Evolutionary conservation across 202 grass and related monocot species (phyloP).

Genomic region (Elaeis oleifera): DNA sequence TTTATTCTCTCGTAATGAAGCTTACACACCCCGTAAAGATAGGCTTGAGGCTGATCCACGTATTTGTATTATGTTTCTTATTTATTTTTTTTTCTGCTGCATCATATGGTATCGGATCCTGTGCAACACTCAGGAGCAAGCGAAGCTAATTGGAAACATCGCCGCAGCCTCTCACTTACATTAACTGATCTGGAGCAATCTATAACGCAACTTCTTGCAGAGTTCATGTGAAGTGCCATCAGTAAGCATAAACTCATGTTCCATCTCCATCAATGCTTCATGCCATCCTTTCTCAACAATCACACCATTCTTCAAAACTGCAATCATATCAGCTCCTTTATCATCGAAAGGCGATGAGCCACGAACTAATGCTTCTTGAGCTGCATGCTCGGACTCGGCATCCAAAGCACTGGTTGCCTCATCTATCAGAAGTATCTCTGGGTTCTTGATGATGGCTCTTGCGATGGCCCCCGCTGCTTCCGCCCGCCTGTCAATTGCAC

Average conservation of each 20-base stretch:
- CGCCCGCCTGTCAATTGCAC: slow-evolving; percentile 75
- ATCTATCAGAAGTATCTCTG: slow-evolving; percentile 70
- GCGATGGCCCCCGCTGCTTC: slow-evolving; percentile 74
- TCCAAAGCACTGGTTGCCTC: slow-evolving; percentile 78
- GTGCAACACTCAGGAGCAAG: too few species aligned
- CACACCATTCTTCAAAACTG: slow-evolving; percentile 60
- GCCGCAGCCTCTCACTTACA: too few species aligned
- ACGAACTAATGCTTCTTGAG: slow-evolving; percentile 70
- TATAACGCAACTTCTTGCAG: not conserved
- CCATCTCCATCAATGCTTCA: slow-evolving; percentile 44
- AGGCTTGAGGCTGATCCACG: too few species aligned
- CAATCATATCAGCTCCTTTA: slow-evolving; percentile 75
- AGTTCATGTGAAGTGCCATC: slow-evolving; percentile 38
- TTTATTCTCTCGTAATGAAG: too few species aligned
- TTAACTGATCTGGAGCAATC: too few species aligned
- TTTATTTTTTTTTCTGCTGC: too few species aligned
- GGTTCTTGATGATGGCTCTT: slow-evolving; percentile 75
- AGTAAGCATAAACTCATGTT: slow-evolving; percentile 53
- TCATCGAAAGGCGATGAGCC: slow-evolving; percentile 71
- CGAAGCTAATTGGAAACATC: too few species aligned
- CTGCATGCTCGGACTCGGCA: slow-evolving; percentile 53
- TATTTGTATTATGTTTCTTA: too few species aligned
- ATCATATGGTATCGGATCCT: too few species aligned
- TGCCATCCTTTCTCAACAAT: slow-evolving; percentile 75
- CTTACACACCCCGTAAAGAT: too few species aligned